phyloP scores from a whole-genome alignment of 1,139 yeast species.

The Nakaseomyces bracarensis region DNA sequence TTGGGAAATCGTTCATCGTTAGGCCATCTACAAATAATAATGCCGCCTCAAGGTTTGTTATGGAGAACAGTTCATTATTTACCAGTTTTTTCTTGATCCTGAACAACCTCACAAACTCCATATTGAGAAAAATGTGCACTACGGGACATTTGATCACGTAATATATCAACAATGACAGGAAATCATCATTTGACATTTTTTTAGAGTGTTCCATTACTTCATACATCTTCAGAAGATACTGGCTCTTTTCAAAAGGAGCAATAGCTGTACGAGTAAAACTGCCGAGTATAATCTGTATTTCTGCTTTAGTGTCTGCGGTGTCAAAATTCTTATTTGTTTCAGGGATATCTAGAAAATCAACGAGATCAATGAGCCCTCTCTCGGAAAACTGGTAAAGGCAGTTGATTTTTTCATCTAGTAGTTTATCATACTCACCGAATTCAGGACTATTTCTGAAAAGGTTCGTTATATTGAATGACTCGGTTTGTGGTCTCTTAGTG shows the following conservation, averaged over 20 bases:
- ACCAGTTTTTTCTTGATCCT: constrained; percentile 40
- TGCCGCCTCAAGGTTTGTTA: constrained; percentile 61
- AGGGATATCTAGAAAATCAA: constrained; percentile 21
- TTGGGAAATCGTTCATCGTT: constrained; percentile 37
- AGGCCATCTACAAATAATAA: constrained; percentile 45
- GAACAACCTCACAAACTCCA: constrained; percentile 48
- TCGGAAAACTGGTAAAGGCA: constrained; percentile 17
- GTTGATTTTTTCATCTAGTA: constrained; percentile 20
- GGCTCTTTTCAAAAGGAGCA: constrained; percentile 28
- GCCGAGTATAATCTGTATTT: constrained; percentile 15
- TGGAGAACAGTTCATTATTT: constrained; percentile 49
- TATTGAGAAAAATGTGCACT: constrained; percentile 40
- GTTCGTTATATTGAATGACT: constrained; percentile 18
- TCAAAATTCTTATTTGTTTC: constrained; percentile 9
- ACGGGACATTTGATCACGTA: constrained; percentile 39
- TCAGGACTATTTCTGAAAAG: constrained; percentile 30
- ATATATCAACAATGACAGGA: constrained; percentile 48
- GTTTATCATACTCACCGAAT: constrained; percentile 25
- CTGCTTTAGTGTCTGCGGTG: constrained; percentile 12
- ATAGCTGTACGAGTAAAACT: constrained; percentile 9
- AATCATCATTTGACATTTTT: constrained; percentile 37
- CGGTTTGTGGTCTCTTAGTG: constrained; percentile 7
- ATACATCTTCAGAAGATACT: constrained; percentile 23
- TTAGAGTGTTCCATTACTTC: constrained; percentile 22
- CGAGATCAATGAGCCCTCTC: constrained; percentile 19